phyloP scores from a whole-genome alignment of 108 stramenopile genomes.

The Schizochytrium sp. region DNA sequence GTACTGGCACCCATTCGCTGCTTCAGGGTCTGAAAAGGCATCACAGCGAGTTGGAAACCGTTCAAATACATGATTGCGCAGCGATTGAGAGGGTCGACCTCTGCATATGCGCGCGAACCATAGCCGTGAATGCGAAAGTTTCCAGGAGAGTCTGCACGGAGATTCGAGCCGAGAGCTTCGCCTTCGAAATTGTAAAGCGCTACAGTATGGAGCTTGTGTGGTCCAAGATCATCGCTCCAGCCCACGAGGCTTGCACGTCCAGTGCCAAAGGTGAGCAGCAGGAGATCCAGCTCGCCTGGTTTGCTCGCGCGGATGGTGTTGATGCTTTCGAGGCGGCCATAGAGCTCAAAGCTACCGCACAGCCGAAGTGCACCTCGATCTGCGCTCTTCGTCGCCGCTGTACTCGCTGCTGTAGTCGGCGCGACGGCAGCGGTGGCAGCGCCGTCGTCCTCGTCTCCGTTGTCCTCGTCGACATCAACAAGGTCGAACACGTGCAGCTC shows the following conservation, averaged over 20 bases:
- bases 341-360: background rate
- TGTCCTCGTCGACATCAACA: background rate
- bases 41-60: background rate
- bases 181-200: constrained; percentile 1
- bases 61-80: background rate
- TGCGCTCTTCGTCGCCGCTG: background rate
- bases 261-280: background rate
- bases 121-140: background rate
- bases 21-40: background rate
- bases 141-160: background rate
- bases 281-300: background rate
- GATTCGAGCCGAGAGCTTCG: background rate
- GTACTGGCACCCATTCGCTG: background rate
- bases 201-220: background rate
- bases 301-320: background rate
- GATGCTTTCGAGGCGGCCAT: background rate
- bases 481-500: background rate
- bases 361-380: background rate
- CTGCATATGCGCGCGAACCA: background rate
- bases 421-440: background rate
- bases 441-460: background rate
- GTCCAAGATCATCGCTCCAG: background rate
- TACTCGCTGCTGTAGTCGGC: background rate
- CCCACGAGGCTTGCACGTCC: background rate
- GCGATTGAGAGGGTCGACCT: background rate